Conservation (phyloP, 768 basidiomycete genomes). For the Russula lepida region DNA sequence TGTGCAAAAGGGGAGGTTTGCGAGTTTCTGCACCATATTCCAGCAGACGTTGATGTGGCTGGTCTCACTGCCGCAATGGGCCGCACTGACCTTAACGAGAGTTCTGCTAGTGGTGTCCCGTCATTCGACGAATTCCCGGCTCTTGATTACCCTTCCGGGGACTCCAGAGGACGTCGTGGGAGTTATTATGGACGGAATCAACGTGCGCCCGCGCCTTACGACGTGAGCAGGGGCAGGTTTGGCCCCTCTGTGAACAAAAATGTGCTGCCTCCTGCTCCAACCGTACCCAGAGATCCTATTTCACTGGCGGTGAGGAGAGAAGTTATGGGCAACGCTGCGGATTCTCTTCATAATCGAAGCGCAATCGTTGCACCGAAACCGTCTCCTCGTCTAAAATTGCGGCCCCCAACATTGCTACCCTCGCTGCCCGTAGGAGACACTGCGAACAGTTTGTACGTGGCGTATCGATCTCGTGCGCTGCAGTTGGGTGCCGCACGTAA, state of each 20-base stretch:
- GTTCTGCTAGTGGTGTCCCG: conserved; percentile 30
- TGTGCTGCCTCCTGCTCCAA: conserved; percentile 28
- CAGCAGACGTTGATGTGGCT: conserved; percentile 74
- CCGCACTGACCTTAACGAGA: conserved; percentile 48
- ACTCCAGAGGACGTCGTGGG: conserved; percentile 35
- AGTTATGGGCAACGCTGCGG: conserved; percentile 50
- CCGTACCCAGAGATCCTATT: conserved; percentile 28
- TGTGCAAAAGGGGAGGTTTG: conserved; percentile 95
- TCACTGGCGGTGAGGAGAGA: conserved; percentile 46
- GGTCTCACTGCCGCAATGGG: conserved; percentile 60
- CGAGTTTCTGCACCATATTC: conserved; percentile 92
- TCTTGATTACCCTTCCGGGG: conserved; percentile 35
- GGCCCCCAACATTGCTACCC: conserved; percentile 75
- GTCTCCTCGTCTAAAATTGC: conserved; percentile 79
- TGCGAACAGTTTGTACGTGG: conserved; percentile 76
- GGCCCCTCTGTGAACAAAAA: conserved; percentile 80
- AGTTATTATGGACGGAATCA: conserved; percentile 32
- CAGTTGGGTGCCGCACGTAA: conserved; percentile 92
- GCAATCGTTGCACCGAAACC: conserved; percentile 72
- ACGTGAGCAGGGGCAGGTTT: conserved; percentile 86
- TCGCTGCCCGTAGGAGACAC: conserved; percentile 81
- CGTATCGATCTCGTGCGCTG: conserved; percentile 79
- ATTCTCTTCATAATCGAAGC: conserved; percentile 53
- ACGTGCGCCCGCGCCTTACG: conserved; percentile 44
- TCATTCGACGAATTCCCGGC: conserved; percentile 67